These are phyloP conservation scores for Emmonsia crescens DNA, from an alignment of 2,329 filamentous ascomycete genomes.

Conservation along the genomic window DNA sequence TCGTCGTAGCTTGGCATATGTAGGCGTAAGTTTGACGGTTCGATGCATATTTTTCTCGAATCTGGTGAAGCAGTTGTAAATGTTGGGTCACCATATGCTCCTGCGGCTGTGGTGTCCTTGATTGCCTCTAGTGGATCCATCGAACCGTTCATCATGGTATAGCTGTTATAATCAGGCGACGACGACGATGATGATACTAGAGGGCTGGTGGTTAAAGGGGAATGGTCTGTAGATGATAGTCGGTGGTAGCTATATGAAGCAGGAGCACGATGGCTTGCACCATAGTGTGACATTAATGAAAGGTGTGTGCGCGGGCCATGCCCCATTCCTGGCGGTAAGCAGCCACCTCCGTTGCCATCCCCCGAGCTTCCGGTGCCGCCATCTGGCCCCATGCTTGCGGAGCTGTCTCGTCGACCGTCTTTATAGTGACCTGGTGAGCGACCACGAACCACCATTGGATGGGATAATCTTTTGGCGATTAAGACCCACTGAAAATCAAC, in stretches of 20 bases:
- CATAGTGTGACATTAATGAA: constrained; percentile 25
- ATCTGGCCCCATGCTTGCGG: constrained; percentile 59
- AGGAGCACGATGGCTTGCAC: constrained; percentile 22
- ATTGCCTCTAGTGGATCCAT: constrained; percentile 32
- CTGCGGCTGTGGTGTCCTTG: constrained; percentile 23
- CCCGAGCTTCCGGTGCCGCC: constrained; percentile 43
- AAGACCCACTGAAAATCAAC: constrained; percentile 52
- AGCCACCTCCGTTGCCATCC: constrained; percentile 21
- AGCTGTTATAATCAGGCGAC: constrained; percentile 27
- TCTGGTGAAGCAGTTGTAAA: constrained; percentile 17
- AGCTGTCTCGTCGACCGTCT: constrained; percentile 56
- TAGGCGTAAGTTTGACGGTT: constrained; percentile 15
- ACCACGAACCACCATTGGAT: constrained; percentile 78
- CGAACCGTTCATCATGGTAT: constrained; percentile 27
- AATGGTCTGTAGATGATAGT: constrained; percentile 26
- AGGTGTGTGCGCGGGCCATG: constrained; percentile 23
- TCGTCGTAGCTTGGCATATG: constrained; percentile 22
- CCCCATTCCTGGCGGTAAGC: constrained; percentile 23
- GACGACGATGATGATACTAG: constrained; percentile 29
- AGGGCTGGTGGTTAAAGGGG: constrained; percentile 29
- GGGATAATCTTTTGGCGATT: constrained; percentile 61
- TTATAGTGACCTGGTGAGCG: constrained; percentile 74
- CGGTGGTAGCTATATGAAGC: constrained; percentile 29
- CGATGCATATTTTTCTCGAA: constrained; percentile 16
- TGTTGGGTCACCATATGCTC: constrained; percentile 25